These are phyloP conservation scores for Ceratobasidium sp. DNA, from an alignment of 1,284 basidiomycete genomes.

Conservation along the genomic window DNA sequence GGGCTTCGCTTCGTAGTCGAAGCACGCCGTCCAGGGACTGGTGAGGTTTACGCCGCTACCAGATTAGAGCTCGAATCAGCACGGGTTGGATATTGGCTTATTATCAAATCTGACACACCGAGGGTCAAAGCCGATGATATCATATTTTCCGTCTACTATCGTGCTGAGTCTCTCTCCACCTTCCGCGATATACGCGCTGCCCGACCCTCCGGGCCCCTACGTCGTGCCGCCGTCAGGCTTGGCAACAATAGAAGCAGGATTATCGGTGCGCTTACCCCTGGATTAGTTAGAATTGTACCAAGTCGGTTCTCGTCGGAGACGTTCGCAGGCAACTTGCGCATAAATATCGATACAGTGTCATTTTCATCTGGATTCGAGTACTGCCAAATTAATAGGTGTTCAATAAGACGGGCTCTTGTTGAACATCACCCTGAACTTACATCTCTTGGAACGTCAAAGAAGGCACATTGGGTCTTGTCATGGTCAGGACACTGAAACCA, in stretches of 20 bases:
- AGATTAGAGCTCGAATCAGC: neutral
- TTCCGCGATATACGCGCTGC: slow-evolving; percentile 37
- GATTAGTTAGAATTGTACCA: slow-evolving; percentile 18
- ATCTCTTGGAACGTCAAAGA: slow-evolving; percentile 28
- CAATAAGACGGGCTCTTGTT: neutral
- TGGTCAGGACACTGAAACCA: slow-evolving; percentile 31
- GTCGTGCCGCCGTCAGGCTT: no score
- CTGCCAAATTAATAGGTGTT: neutral
- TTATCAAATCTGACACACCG: slow-evolving; percentile 41
- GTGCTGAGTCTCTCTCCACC: slow-evolving; percentile 41
- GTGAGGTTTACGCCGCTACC: slow-evolving; percentile 37
- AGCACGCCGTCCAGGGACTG: slow-evolving; percentile 34
- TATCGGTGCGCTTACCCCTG: slow-evolving; percentile 12
- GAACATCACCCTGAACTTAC: neutral
- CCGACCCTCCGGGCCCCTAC: slow-evolving; percentile 51
- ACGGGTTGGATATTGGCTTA: neutral
- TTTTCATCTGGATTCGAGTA: slow-evolving; percentile 16
- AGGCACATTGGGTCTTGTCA: slow-evolving; percentile 27
- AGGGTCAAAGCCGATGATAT: slow-evolving; percentile 44
- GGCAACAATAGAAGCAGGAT: no score
- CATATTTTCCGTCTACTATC: slow-evolving; percentile 50
- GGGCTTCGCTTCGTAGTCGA: slow-evolving; percentile 19
- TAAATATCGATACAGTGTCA: slow-evolving; percentile 32
- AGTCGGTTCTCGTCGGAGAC: slow-evolving; percentile 19
- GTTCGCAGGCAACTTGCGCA: slow-evolving; percentile 23